These are phyloP conservation scores for Alternaria infectoria DNA, from an alignment of 2,329 filamentous ascomycete genomes.

Conservation along the genomic window DNA sequence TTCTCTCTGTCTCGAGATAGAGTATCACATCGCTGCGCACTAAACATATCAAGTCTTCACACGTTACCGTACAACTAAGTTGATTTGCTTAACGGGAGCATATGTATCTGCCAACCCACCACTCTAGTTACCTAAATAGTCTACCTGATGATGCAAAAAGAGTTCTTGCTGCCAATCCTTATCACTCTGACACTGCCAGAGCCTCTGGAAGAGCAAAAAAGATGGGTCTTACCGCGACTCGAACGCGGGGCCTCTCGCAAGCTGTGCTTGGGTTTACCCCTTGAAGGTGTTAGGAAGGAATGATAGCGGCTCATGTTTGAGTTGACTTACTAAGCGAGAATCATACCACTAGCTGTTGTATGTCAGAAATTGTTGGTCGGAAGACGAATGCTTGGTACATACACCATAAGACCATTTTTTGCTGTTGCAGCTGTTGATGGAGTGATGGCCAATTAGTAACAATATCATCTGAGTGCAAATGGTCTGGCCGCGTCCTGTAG, in stretches of 20 bases:
- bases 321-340: constrained; percentile 64
- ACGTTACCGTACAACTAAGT: neutral
- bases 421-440: constrained; percentile 3
- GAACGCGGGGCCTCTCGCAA: constrained; percentile 48
- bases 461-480: accelerated
- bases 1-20: neutral
- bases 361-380: neutral
- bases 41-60: neutral
- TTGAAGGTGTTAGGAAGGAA: too few relatives aligned
- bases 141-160: neutral
- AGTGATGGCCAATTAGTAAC: accelerated
- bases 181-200: accelerated
- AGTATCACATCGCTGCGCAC: neutral
- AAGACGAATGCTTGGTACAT: neutral
- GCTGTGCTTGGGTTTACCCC: constrained; percentile 1
- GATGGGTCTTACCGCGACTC: constrained; percentile 20
- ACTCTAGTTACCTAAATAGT: accelerated
- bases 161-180: neutral
- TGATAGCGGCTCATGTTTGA: accelerated
- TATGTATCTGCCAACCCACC: neutral
- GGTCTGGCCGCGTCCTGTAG: accelerated
- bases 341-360: constrained; percentile 66
- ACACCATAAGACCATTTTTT: constrained; percentile 1
- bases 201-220: constrained; percentile 2
- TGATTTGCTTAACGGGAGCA: too few relatives aligned